Base-by-base conservation (phyloP, 2,329 filamentous ascomycete species). In the Lachnellula willkommii region DNA sequence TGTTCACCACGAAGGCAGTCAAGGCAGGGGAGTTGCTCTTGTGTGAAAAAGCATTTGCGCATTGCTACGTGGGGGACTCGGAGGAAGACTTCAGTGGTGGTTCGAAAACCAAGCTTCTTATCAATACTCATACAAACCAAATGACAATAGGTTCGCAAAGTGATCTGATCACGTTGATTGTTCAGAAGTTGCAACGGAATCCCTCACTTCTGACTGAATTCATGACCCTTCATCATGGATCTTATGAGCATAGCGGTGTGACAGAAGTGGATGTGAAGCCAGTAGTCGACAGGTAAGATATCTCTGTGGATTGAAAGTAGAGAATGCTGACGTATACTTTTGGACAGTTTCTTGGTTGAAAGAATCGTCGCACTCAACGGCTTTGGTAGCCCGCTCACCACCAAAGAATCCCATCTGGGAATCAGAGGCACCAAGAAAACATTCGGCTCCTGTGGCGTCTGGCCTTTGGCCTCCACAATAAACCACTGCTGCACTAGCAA, bases 401-500 rank as follows among this genome's bases (percentile, higher is more conserved):
- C 50, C 8, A 46, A 53, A 5, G 43, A 50, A 7, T 6, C 22
- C n/a, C 48, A 57, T 22, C 28, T 40, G 5, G 12, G 11, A n/a
- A 11, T 50, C 35, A 43, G 36, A 24, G 37, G 40, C 7, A 37
- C 20, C 12, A 20, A 50, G 6, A 9, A 9, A 14, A 46, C 35
- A 14, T n/a, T 47, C 5, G 54, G 60, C 48, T 59, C 58, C 26
- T 58, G 61, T 32, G 60, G 55, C 5, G 43, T 66, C 20, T 65
- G 60, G 55, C 49, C 50, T 11, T 24, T 49, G 11, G 61, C 61
- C 24, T 57, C 60, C 11, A 49, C 51, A 15, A 61, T 66, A 43
- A 65, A 64, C 28, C 63, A 66, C 28, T 56, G 56, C 15, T 65
- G 64, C 43, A 43, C 54, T 3, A 52, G 55, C 32, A 66, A 65